phyloP scores from a whole-genome alignment of 345 rosid genomes.

The Camelina laxa region DNA sequence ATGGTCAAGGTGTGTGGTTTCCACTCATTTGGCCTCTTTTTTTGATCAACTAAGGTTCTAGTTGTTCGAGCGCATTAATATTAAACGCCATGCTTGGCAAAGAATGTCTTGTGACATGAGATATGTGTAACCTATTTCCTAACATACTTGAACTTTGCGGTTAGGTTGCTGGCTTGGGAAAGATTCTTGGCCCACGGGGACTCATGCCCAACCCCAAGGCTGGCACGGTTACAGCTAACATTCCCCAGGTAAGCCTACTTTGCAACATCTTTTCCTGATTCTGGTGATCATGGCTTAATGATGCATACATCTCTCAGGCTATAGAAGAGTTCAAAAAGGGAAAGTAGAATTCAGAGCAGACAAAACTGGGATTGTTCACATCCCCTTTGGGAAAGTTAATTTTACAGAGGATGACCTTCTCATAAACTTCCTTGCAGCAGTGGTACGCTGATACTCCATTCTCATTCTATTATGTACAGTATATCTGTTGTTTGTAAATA shows the following conservation, averaged over 20 bases:
- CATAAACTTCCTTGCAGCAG: slow-evolving; percentile 75
- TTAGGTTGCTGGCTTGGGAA: slow-evolving; percentile 96
- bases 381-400: slow-evolving; percentile 80
- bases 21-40: slow-evolving; percentile 19
- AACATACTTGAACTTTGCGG: slow-evolving; percentile 28
- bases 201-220: slow-evolving; percentile 99
- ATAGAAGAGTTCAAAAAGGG: slow-evolving; percentile 92
- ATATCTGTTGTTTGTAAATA: slow-evolving; percentile 2
- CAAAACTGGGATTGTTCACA: slow-evolving; percentile 97
- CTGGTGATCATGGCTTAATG: slow-evolving; percentile 7
- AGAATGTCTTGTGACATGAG: background rate
- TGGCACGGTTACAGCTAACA: slow-evolving; percentile 85
- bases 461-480: background rate
- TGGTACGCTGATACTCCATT: slow-evolving; percentile 53
- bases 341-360: slow-evolving; percentile 94
- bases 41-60: background rate
- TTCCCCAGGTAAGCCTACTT: slow-evolving; percentile 72
- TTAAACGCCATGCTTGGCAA: background rate
- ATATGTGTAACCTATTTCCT: slow-evolving; percentile 3
- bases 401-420: slow-evolving; percentile 86
- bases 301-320: slow-evolving; percentile 60
- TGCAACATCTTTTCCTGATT: slow-evolving; percentile 16
- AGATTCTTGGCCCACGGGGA: slow-evolving; percentile 97
- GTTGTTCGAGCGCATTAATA: background rate
- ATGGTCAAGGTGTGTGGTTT: slow-evolving; percentile 87